These are phyloP conservation scores for Talaromyces sp. DNA, from an alignment of 2,329 filamentous ascomycete genomes.

Conservation along the genomic window DNA sequence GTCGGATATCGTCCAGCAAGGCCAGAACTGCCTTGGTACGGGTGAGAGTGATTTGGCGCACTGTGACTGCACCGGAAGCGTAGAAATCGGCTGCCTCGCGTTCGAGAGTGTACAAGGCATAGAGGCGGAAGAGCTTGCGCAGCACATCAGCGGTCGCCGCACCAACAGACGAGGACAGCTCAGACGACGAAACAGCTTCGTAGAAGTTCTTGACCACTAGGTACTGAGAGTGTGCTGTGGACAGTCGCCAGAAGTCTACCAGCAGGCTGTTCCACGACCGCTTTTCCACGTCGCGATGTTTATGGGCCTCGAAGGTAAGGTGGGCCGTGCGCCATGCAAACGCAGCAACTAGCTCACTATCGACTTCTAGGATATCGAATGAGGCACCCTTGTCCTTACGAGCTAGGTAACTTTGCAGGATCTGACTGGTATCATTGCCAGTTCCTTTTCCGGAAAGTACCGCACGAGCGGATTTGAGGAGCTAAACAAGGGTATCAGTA, in stretches of 20 bases:
- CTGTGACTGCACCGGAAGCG: slow-evolving; percentile 62
- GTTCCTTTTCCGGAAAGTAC: slow-evolving; percentile 62
- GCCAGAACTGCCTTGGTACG: slow-evolving; percentile 64
- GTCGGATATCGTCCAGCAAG: slow-evolving; percentile 65
- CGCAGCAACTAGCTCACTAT: slow-evolving; percentile 65
- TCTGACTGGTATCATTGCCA: slow-evolving; percentile 63
- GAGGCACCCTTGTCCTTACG: slow-evolving; percentile 66
- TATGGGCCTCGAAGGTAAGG: slow-evolving; percentile 69
- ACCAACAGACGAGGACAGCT: slow-evolving; percentile 52
- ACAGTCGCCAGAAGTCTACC: slow-evolving; percentile 72
- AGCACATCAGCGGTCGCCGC: slow-evolving; percentile 54
- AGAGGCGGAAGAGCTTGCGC: slow-evolving; percentile 63
- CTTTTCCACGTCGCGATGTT: slow-evolving; percentile 70
- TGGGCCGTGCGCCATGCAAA: slow-evolving; percentile 72
- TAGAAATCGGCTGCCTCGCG: slow-evolving; percentile 69
- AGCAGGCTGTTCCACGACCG: slow-evolving; percentile 72
- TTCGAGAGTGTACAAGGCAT: slow-evolving; percentile 62
- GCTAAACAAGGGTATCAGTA: slow-evolving; percentile 26
- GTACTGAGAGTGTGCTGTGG: slow-evolving; percentile 71
- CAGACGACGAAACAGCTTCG: slow-evolving; percentile 55
- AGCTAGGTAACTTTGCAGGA: slow-evolving; percentile 60
- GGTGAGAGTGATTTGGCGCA: slow-evolving; percentile 66
- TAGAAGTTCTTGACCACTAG: slow-evolving; percentile 78
- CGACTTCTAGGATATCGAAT: slow-evolving; percentile 67
- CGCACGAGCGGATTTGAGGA: slow-evolving; percentile 68